A percentile compares a stretch with the other conserved stretches of the same genome.
Conservation (phyloP, 106 monocot species). For the Dioscorea dumetorum region DNA sequence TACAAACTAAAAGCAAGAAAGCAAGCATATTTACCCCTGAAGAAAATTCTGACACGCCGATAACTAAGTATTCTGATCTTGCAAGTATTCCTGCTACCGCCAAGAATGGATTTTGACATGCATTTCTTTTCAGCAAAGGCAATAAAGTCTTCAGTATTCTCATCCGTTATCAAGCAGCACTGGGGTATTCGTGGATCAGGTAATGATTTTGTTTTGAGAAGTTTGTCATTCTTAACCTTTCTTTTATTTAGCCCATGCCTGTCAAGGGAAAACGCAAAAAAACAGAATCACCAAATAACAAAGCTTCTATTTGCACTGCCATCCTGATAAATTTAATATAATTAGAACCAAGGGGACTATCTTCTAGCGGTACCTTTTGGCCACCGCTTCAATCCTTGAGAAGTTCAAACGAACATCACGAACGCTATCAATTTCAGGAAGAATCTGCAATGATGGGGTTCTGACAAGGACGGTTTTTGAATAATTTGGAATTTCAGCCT, state of each 20-base stretch:
- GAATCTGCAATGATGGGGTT: not conserved
- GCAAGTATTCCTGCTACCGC: conserved; percentile 10
- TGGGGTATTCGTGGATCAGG: not conserved
- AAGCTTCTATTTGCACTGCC: not conserved
- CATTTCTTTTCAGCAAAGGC: not conserved
- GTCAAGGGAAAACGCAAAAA: not conserved
- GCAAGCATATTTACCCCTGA: not conserved
- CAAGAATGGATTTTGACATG: conserved; percentile 13
- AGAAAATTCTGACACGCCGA: conserved; percentile 5
- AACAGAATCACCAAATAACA: not conserved
- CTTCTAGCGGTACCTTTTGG: conserved; percentile 4
- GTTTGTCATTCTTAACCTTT: conserved; percentile 6
- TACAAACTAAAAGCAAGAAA: not conserved
- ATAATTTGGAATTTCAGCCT: too few species aligned
- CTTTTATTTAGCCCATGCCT: conserved; percentile 17
- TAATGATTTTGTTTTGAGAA: not conserved
- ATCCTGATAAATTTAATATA: not conserved
- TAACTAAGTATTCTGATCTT: conserved; percentile 15
- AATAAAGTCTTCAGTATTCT: conserved; percentile 10
- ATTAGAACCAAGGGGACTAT: not conserved
- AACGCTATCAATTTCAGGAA: not conserved
- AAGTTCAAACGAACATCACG: conserved; percentile 2
- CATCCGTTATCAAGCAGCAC: not conserved
- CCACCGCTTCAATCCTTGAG: conserved; percentile 9
- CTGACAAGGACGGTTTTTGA: not conserved